Percentiles rank a stretch among this genome's conserved stretches.
Conservation (phyloP, 441 rosid genomes). For the Flueggea neowawraea region DNA sequence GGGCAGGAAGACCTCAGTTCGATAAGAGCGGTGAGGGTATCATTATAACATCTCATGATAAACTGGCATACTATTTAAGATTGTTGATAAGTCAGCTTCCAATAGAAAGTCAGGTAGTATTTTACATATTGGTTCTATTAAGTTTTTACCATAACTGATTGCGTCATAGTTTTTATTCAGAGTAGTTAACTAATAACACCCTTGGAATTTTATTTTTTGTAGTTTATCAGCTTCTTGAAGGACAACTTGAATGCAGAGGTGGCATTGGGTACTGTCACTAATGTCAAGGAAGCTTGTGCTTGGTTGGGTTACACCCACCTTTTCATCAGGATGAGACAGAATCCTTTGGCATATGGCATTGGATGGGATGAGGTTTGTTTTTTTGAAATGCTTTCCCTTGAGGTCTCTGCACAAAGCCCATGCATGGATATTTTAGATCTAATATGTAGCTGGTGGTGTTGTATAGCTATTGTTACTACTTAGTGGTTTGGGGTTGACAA, state of each 20-base stretch:
- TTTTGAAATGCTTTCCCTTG: background rate
- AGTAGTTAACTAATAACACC: no score
- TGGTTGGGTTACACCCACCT: conserved; percentile 99
- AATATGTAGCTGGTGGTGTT: no score
- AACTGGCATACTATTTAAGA: conserved; percentile 89
- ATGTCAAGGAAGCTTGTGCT: conserved; percentile 98
- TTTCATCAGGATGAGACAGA: conserved; percentile 94
- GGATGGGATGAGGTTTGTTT: conserved; percentile 98
- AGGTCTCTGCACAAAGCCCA: background rate
- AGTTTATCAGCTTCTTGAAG: conserved; percentile 95
- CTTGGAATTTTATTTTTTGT: conserved; percentile 27
- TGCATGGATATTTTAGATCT: background rate
- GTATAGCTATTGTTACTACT: no score
- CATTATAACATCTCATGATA: conserved; percentile 96
- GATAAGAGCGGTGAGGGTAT: conserved; percentile 99
- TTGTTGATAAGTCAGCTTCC: conserved; percentile 97
- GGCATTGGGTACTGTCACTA: conserved; percentile 97
- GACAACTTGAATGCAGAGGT: conserved; percentile 99
- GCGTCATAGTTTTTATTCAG: no score
- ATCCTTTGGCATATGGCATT: conserved; percentile 97
- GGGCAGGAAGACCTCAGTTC: conserved; percentile 99
- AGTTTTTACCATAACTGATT: background rate
- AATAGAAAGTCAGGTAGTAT: conserved; percentile 93
- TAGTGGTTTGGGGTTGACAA: no score
- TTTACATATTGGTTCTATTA: background rate